phyloP scores from a whole-genome alignment of 257 asterid species.

The Ligustrum vulgare region DNA sequence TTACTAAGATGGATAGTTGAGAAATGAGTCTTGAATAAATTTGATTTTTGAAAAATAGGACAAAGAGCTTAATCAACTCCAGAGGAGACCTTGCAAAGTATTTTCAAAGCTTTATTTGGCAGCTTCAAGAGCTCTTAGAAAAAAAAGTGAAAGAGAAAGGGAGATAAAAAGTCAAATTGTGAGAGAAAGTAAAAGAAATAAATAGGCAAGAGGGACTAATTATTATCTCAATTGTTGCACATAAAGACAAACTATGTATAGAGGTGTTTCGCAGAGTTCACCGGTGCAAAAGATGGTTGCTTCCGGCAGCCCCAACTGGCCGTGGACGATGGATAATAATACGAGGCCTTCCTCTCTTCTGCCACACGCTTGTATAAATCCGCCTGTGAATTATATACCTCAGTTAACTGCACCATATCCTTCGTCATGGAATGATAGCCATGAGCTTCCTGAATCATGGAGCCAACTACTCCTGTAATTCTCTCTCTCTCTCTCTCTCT shows the following conservation, averaged over 20 bases:
- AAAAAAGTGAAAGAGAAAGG: slow-evolving; percentile 34
- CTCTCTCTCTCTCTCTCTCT: not conserved
- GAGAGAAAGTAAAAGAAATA: slow-evolving; percentile 23
- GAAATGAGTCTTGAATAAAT: no score
- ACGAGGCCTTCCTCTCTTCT: slow-evolving; percentile 39
- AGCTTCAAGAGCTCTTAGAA: slow-evolving; percentile 32
- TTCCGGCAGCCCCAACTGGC: slow-evolving; percentile 57
- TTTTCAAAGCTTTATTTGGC: slow-evolving; percentile 39
- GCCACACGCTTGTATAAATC: slow-evolving; percentile 27
- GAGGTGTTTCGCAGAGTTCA: slow-evolving; percentile 58
- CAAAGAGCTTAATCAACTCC: slow-evolving; percentile 59
- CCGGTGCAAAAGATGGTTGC: slow-evolving; percentile 60
- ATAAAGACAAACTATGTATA: slow-evolving; percentile 40
- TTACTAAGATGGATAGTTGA: no score
- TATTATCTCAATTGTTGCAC: not conserved
- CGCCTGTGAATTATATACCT: slow-evolving; percentile 31
- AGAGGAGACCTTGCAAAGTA: slow-evolving; percentile 44
- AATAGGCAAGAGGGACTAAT: not conserved
- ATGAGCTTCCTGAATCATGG: slow-evolving; percentile 64
- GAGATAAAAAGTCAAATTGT: slow-evolving; percentile 22
- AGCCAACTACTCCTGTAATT: slow-evolving; percentile 66
- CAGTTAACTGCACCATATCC: slow-evolving; percentile 25
- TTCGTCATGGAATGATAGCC: slow-evolving; percentile 45
- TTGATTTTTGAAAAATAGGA: no score
- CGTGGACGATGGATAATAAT: slow-evolving; percentile 40